Base-by-base conservation (phyloP, 805 yeast genomes). In the Zygosaccharomyces bailii region DNA sequence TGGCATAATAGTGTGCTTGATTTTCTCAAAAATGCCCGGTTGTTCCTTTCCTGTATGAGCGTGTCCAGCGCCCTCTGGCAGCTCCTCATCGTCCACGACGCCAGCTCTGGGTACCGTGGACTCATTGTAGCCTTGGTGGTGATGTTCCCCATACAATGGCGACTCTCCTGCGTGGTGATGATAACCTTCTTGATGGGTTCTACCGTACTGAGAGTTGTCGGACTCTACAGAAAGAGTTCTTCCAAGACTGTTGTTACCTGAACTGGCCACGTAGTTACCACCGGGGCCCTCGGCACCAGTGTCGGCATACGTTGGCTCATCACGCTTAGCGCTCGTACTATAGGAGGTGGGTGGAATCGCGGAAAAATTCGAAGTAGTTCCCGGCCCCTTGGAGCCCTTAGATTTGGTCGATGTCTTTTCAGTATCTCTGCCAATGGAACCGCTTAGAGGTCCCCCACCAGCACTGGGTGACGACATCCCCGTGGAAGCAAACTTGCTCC, bases 81-180 rank as follows among this genome's bases (percentile, higher is more conserved):
- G 14, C 14, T 43, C 34, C 13, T 48, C 31, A 4, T 30, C 42
- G 14, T 40, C 43, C 10, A 37, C 35, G n/a, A 31, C 36, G 4
- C 29, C 43, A 17, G 39, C 42, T 29, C 52, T 43, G 23, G 52
- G 49, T 16, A 42, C 43, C n/a, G 47, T 21, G 23, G 39, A 42
- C 8, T 39, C 43, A 20, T 43, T 33, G 30, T 39, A 35, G 18
- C 37, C 5, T 31, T 41, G 39, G 5, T 21, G 25, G 3, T 20
- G 16, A 6, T 42, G 42, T 4, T 17, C 41, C 23, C 32, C 39
- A 16, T 36, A 27, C 19, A 32, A 9, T 14, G 38, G 23, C 13
- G 35, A 17, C 16, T 38, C 32, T 8, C 17, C 33, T 11, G 14
- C 33, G n/a, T n/a, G n/a, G n/a, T n/a, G n/a, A n/a, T n/a, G n/a